Conservation (phyloP, 73 alveolate species). For the Urostyla sp. region DNA sequence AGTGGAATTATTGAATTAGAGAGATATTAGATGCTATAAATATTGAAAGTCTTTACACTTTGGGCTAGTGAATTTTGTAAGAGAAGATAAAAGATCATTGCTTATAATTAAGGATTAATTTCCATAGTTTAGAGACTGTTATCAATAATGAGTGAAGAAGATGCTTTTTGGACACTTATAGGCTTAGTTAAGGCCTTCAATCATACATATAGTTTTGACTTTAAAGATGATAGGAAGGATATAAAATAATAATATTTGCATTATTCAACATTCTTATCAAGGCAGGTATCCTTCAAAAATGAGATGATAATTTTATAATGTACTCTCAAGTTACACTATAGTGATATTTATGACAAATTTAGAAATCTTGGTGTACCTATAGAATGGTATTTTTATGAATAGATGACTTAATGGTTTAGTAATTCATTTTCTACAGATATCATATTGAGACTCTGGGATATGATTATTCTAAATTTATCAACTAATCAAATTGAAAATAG, state of each 20-base stretch:
- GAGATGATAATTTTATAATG: conserved; percentile 29
- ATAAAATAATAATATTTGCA: background rate
- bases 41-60: conserved; percentile 8
- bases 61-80: conserved; percentile 46
- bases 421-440: conserved; percentile 18
- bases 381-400: conserved; percentile 26
- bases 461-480: conserved; percentile 34
- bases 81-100: conserved; percentile 13
- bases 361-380: conserved; percentile 22
- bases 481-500: conserved; percentile 19
- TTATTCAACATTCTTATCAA: background rate
- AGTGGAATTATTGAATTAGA: conserved; percentile 11
- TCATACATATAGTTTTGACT: conserved; percentile 8
- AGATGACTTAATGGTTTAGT: background rate
- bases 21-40: background rate
- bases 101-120: conserved; percentile 21
- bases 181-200: conserved; percentile 37
- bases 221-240: conserved; percentile 18
- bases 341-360: conserved; percentile 2
- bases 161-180: conserved; percentile 44
- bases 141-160: conserved; percentile 52
- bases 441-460: conserved; percentile 45
- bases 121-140: conserved; percentile 30
- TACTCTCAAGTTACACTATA: conserved; percentile 13
- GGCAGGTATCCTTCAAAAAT: conserved; percentile 32